phyloP scores from a whole-genome alignment of 1,139 yeast species.

The Chernovozyma aurita region DNA sequence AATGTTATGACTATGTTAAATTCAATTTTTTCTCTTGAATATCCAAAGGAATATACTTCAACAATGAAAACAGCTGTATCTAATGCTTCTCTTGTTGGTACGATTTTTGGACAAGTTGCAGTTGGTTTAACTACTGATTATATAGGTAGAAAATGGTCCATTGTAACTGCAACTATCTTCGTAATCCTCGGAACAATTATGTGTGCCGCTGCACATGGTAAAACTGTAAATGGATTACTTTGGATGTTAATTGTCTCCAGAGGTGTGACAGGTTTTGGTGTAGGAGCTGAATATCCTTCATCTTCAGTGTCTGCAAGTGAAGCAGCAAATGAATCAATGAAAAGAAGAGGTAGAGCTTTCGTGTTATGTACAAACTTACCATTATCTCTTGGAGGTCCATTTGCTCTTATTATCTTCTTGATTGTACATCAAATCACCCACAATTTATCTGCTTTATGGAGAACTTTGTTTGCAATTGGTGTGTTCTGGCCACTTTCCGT shows the following conservation, averaged over 20 bases:
- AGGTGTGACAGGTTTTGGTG: constrained; percentile 70
- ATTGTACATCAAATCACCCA: constrained; percentile 61
- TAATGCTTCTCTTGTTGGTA: constrained; percentile 46
- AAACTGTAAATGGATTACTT: constrained; percentile 41
- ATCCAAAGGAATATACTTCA: constrained; percentile 28
- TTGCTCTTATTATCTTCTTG: constrained; percentile 62
- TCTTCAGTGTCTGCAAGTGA: constrained; percentile 68
- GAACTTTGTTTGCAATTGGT: constrained; percentile 73
- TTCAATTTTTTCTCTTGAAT: constrained; percentile 28
- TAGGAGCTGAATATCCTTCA: constrained; percentile 76
- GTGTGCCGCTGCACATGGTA: constrained; percentile 50
- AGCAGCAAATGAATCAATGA: constrained; percentile 62
- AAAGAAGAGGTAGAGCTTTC: constrained; percentile 61
- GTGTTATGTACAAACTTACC: constrained; percentile 69
- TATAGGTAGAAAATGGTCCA: constrained; percentile 45
- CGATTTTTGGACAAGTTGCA: constrained; percentile 45
- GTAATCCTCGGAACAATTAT: constrained; percentile 41
- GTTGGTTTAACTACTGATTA: constrained; percentile 44
- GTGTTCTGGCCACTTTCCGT: constrained; percentile 70
- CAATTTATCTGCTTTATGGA: constrained; percentile 54
- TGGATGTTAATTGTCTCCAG: constrained; percentile 71
- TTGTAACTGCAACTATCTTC: constrained; percentile 41
- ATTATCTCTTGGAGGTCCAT: constrained; percentile 71
- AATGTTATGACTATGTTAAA: constrained; percentile 48
- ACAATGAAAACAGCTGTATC: constrained; percentile 44